These are phyloP conservation scores for Perilla frutescens DNA, from an alignment of 257 asterid species.

Conservation along the genomic window DNA sequence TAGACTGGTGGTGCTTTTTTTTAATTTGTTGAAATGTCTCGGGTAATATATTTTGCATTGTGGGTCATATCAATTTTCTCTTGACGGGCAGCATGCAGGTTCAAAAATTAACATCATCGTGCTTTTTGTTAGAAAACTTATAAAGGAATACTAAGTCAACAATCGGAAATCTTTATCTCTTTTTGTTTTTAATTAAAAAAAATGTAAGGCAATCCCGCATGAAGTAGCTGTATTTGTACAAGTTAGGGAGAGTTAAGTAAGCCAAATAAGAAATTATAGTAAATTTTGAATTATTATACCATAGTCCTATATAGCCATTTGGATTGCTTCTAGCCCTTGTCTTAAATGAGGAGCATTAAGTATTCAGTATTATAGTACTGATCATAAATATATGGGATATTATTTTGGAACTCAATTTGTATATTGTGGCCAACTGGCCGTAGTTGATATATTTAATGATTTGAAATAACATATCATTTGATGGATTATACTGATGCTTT, in stretches of 20 bases:
- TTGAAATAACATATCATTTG: neutral
- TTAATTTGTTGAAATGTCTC: slow-evolving; percentile 10
- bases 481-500: no score
- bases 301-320: neutral
- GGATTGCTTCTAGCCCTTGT: neutral
- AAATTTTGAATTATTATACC: neutral
- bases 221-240: neutral
- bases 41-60: slow-evolving; percentile 39
- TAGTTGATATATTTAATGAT: neutral
- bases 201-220: neutral
- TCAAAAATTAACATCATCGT: slow-evolving; percentile 51
- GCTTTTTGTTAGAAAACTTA: slow-evolving; percentile 36
- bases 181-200: no score
- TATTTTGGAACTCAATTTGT: neutral
- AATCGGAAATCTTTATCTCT: neutral
- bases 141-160: slow-evolving; percentile 39
- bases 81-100: slow-evolving; percentile 47
- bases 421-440: neutral
- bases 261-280: neutral
- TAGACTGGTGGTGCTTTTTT: slow-evolving; percentile 14
- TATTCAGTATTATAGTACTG: neutral
- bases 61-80: slow-evolving; percentile 46
- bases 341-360: neutral
- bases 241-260: neutral
- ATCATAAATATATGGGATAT: no score